Base-by-base conservation (phyloP, 768 basidiomycete species). In the Exsudoporus frostii region DNA sequence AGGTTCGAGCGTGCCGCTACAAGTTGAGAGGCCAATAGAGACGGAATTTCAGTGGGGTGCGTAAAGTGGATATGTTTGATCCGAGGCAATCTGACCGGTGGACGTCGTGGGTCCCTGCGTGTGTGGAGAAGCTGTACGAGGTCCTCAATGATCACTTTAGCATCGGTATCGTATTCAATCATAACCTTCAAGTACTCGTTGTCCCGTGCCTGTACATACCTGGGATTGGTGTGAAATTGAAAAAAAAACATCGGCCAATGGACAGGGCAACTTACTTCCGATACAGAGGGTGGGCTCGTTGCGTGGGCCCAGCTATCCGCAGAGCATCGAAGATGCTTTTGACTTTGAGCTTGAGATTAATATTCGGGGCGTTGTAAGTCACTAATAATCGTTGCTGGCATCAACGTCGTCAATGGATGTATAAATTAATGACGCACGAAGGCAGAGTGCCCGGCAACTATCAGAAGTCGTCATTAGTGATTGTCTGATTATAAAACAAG, bases 391-490 rank as follows among this genome's bases (percentile, higher is more conserved):
- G 15, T 3, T 9, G 9, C 45, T 24, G 9, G 20, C 9, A 36
- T 13, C 20, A 13, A 25, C 9, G 20, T 39, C 44, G 22, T 48
- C 19, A 29, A 5, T 1, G 22, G 27, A 36, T 5, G 9, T 13
- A 17, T 22, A 46, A 45, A 20, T 2, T 14, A 8, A 32, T 39
- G 20, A 73, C 79, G 42, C 62, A 83, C 83, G 55, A 30, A 83
- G 60, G 50, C 75, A 77, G 7, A 83, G 57, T 9, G 73, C 70
- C 54, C 73, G 70, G 57, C 79, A 82, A 19, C 82, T 83, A 39
- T 33, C 19, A 30, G 48, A 41, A 5, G 14, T n/a, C 7, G 7
- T 40, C 4, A 17, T 58, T 17, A 59, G 51, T 45, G 4, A 24
- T 25, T 30, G 30, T 30, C 30, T 39, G 20, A 42, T 17, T 3